These are phyloP conservation scores for Pilaira anomala DNA, from an alignment of 192 early-diverging fungal genomes.

Conservation along the genomic window DNA sequence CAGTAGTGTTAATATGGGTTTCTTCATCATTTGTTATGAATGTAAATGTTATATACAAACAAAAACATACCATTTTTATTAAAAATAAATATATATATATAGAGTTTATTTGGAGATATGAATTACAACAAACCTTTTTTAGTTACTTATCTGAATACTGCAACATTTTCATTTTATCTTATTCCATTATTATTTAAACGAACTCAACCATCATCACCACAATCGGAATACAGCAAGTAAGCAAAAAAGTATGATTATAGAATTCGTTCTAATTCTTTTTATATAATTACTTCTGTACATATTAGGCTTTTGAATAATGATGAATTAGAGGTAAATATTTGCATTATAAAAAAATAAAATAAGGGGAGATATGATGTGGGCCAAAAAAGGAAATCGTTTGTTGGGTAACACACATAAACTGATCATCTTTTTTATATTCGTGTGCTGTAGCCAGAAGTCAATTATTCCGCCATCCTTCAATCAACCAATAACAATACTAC, in stretches of 20 bases:
- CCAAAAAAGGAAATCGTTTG: neutral
- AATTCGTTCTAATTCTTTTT: neutral
- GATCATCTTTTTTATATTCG: neutral
- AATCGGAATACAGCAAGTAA: constrained; percentile 7
- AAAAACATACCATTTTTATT: too few species aligned
- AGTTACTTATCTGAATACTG: constrained; percentile 79
- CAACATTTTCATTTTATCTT: constrained; percentile 74
- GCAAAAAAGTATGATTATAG: too few species aligned
- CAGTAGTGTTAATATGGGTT: constrained; percentile 80
- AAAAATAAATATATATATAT: constrained; percentile 8
- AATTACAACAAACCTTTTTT: constrained; percentile 75
- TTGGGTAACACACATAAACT: neutral
- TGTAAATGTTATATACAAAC: constrained; percentile 35
- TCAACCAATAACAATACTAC: neutral
- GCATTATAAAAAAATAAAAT: neutral
- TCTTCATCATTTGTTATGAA: constrained; percentile 75
- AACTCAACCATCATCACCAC: neutral
- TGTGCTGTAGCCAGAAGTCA: neutral
- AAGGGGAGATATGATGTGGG: neutral
- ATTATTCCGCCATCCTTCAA: neutral
- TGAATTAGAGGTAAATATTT: constrained; percentile 2
- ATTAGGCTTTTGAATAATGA: neutral
- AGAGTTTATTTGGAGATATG: constrained; percentile 69
- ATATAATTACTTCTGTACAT: neutral
- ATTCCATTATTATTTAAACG: constrained; percentile 37